Percentiles rank a stretch among this genome's conserved stretches.
These are phyloP conservation scores for Astrothelium subdiscretum DNA, from an alignment of 495 filamentous ascomycete genomes.

Conservation along the genomic window DNA sequence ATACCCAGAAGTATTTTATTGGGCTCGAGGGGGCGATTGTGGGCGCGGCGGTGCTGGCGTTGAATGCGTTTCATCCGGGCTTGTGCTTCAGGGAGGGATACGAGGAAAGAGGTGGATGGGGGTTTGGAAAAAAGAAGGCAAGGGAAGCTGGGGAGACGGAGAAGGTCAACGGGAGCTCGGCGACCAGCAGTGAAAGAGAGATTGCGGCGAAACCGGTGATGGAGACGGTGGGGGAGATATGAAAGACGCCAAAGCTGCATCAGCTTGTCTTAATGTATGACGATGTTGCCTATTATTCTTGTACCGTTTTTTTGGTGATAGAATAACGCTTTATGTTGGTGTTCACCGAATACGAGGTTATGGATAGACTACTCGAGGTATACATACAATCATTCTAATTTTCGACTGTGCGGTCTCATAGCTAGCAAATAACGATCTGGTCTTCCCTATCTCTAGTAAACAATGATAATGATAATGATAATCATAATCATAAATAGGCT, in stretches of 20 bases:
- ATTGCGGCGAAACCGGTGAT: background rate
- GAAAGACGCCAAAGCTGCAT: background rate
- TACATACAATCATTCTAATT: too few species aligned
- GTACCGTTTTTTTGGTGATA: too few species aligned
- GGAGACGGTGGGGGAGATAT: background rate
- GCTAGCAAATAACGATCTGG: too few species aligned
- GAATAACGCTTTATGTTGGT: too few species aligned
- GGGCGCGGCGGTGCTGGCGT: constrained; percentile 12
- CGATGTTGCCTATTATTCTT: background rate
- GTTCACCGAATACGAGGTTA: too few species aligned
- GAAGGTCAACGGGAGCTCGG: background rate
- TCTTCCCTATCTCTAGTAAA: too few species aligned
- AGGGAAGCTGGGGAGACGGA: background rate
- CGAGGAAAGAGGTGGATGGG: background rate
- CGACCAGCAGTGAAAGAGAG: background rate
- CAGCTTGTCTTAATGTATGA: background rate
- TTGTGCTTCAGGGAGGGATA: constrained; percentile 15
- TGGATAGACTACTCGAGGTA: too few species aligned
- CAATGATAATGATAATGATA: too few species aligned
- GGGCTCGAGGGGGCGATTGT: constrained; percentile 35
- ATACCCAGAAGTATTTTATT: constrained; percentile 37
- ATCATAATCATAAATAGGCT: too few species aligned
- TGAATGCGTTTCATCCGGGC: constrained; percentile 19
- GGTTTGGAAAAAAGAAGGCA: background rate
- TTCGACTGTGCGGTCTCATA: too few species aligned